Conservation (phyloP, 805 yeast species). For the Starmerella etchellsii region DNA sequence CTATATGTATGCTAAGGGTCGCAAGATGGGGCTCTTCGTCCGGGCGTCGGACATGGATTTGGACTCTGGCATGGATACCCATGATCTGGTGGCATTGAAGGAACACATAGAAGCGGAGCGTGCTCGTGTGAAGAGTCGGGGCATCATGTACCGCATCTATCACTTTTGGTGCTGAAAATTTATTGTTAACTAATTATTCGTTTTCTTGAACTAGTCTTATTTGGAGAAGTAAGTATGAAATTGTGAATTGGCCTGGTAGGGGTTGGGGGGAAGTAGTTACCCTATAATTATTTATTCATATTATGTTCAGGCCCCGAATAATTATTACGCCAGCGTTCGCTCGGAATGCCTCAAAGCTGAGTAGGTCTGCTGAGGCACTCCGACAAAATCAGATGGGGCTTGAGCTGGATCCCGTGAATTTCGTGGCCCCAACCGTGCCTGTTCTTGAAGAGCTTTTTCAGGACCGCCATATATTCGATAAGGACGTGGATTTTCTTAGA, state of each 20-base stretch:
- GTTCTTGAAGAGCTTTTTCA: slow-evolving; percentile 13
- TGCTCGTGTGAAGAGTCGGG: background rate
- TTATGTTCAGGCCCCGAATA: too few species aligned
- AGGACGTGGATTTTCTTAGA: background rate
- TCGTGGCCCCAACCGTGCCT: slow-evolving; percentile 8
- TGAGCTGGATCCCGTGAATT: slow-evolving; percentile 7
- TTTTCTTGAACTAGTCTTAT: too few species aligned
- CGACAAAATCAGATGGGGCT: slow-evolving; percentile 13
- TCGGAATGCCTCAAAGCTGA: background rate
- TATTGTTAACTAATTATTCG: too few species aligned
- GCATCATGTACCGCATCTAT: slow-evolving; percentile 4
- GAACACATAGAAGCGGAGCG: slow-evolving; percentile 3
- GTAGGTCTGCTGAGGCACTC: slow-evolving; percentile 9
- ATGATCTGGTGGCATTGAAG: slow-evolving; percentile 26
- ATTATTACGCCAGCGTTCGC: too few species aligned
- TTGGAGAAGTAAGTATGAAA: too few species aligned
- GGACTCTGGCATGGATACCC: slow-evolving; percentile 48
- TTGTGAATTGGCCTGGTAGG: too few species aligned
- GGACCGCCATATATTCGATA: slow-evolving; percentile 8
- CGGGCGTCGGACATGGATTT: slow-evolving; percentile 43
- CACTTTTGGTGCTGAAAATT: slow-evolving; percentile 12
- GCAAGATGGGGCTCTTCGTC: slow-evolving; percentile 33
- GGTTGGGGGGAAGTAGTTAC: too few species aligned
- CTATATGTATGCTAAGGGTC: slow-evolving; percentile 17
- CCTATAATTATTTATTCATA: too few species aligned